A percentile compares a stretch with the other conserved stretches of the same genome.
Evolutionary conservation across 768 basidiomycete species (phyloP).

Genomic region (Boletus edulis): DNA sequence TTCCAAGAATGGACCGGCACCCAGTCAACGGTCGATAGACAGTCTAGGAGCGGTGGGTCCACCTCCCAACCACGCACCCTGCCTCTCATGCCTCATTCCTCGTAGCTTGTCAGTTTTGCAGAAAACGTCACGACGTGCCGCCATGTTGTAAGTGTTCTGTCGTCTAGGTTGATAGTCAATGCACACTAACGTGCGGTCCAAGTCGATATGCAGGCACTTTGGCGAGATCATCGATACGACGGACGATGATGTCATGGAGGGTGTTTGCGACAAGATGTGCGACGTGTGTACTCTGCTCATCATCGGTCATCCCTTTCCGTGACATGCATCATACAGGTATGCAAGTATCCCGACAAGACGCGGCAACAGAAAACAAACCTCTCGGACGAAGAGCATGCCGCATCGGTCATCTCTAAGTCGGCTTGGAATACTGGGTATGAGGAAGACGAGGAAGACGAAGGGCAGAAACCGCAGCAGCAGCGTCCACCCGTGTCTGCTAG

Average conservation of each 20-base stretch:
- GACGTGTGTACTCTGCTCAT: constrained; percentile 50
- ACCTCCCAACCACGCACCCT: neutral
- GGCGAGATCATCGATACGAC: constrained; percentile 61
- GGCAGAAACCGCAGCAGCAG: neutral
- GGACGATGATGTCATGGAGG: constrained; percentile 42
- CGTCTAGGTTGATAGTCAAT: neutral
- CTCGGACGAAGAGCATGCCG: constrained; percentile 38
- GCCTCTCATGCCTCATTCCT: neutral
- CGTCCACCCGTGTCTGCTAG: neutral
- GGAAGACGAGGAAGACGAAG: constrained; percentile 23
- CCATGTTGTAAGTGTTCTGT: constrained; percentile 56
- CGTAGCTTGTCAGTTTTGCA: constrained; percentile 49
- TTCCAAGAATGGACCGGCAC: constrained; percentile 49
- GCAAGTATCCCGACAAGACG: constrained; percentile 74
- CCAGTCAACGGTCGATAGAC: constrained; percentile 63
- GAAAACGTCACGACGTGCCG: constrained; percentile 62
- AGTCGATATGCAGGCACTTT: constrained; percentile 81
- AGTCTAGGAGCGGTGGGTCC: constrained; percentile 60
- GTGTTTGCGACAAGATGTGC: constrained; percentile 75
- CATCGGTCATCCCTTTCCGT: neutral
- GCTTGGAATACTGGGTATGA: constrained; percentile 27
- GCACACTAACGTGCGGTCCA: neutral
- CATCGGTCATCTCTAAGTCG: constrained; percentile 15
- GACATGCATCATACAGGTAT: constrained; percentile 47
- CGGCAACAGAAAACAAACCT: constrained; percentile 48